These are phyloP conservation scores for Cymbidium sinense DNA, from an alignment of 106 monocot species.

Conservation along the genomic window DNA sequence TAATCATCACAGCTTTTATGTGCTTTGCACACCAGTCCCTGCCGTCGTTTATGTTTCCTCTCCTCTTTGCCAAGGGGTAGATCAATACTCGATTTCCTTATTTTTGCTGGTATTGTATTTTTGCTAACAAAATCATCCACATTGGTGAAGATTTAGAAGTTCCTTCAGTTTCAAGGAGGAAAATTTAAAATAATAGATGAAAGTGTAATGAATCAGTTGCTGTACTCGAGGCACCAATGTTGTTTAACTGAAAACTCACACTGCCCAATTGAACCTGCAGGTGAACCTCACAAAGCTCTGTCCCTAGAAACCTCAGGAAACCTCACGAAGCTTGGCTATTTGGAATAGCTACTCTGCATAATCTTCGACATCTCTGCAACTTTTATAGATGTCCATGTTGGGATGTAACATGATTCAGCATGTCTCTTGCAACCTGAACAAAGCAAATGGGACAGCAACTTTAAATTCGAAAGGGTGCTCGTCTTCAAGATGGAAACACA, in stretches of 20 bases:
- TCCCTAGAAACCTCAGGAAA: too few species aligned
- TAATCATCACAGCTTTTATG: constrained; percentile 98
- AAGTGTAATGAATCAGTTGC: constrained; percentile 61
- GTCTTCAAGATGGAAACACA: too few species aligned
- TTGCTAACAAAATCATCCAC: constrained; percentile 34
- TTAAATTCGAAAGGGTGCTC: too few species aligned
- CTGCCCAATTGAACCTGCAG: constrained; percentile 75
- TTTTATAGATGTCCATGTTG: constrained; percentile 83
- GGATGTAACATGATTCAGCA: constrained; percentile 75
- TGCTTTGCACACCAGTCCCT: constrained; percentile 86
- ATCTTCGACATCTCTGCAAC: constrained; percentile 62
- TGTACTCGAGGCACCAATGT: constrained; percentile 28
- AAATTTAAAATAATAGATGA: constrained; percentile 70
- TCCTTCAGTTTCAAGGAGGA: constrained; percentile 61
- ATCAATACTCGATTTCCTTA: constrained; percentile 58
- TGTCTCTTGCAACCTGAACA: constrained; percentile 62
- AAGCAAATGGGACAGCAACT: constrained; percentile 77
- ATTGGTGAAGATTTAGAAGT: constrained; percentile 39
- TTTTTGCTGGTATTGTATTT: neutral
- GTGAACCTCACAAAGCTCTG: too few species aligned
- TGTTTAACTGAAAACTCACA: constrained; percentile 50
- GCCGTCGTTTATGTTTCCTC: too few species aligned
- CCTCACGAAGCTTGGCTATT: constrained; percentile 83
- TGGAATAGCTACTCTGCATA: constrained; percentile 58
- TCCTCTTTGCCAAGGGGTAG: too few species aligned